These are phyloP conservation scores for Lippia alba DNA, from an alignment of 305 asterid species.

Conservation along the genomic window DNA sequence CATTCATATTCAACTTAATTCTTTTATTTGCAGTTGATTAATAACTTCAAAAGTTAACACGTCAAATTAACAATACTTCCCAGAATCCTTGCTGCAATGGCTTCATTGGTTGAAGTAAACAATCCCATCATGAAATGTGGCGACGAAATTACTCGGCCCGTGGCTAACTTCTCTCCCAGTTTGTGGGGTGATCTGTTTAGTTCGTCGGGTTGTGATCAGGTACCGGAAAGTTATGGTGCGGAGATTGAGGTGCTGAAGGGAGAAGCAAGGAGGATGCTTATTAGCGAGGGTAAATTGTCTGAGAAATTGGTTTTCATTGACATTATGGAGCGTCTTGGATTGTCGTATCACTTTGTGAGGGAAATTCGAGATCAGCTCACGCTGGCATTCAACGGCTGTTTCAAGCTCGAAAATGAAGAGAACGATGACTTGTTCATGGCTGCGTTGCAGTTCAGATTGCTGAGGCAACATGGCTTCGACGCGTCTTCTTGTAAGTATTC, in stretches of 20 bases:
- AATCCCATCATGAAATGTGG: neutral
- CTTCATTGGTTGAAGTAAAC: no score
- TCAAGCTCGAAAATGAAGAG: conserved; percentile 8
- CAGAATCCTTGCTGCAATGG: no score
- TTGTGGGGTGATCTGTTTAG: conserved; percentile 46
- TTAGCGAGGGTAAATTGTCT: neutral
- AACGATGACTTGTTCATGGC: conserved; percentile 27
- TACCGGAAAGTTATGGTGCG: conserved; percentile 7
- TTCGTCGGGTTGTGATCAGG: conserved; percentile 24
- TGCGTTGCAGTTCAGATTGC: conserved; percentile 38
- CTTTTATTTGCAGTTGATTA: no score
- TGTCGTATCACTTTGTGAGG: conserved; percentile 36
- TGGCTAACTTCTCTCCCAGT: conserved; percentile 38
- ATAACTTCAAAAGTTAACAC: no score
- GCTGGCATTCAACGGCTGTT: neutral
- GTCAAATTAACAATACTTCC: no score
- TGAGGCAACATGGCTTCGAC: conserved; percentile 43
- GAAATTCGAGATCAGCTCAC: conserved; percentile 38
- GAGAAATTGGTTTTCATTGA: conserved; percentile 36
- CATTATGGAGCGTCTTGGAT: conserved; percentile 39
- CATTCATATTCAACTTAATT: no score
- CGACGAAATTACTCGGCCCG: conserved; percentile 27
- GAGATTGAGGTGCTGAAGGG: conserved; percentile 35
- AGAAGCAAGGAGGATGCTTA: conserved; percentile 23
- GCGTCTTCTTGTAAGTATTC: conserved; percentile 33